Evolutionary conservation across 176 grass and related monocot species (phyloP).

Genomic region (Oryza officinalis): DNA sequence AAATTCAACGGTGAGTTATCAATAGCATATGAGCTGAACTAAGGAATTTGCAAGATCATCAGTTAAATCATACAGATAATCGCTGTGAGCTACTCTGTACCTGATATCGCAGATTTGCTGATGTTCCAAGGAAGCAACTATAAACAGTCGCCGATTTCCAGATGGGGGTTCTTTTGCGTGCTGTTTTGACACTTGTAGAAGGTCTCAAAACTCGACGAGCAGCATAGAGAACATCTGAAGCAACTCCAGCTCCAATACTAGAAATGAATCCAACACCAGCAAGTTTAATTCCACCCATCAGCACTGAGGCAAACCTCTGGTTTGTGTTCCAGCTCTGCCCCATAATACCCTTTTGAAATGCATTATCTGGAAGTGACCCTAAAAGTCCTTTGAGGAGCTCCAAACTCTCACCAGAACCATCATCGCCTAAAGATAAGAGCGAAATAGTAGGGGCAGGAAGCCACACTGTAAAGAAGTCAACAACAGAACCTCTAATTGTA

Average conservation of each 20-base stretch:
- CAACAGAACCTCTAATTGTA: slow-evolving; percentile 93
- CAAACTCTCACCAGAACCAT: slow-evolving; percentile 73
- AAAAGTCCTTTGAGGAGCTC: slow-evolving; percentile 82
- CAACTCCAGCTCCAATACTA: slow-evolving; percentile 93
- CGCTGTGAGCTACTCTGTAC: slow-evolving; percentile 35
- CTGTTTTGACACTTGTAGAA: slow-evolving; percentile 40
- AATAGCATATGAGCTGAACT: neutral
- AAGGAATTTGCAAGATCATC: neutral
- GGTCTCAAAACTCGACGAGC: slow-evolving; percentile 63
- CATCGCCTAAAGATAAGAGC: slow-evolving; percentile 70
- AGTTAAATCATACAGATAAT: slow-evolving; percentile 8
- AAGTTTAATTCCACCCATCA: slow-evolving; percentile 90
- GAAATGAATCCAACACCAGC: slow-evolving; percentile 88
- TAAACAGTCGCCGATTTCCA: slow-evolving; percentile 82
- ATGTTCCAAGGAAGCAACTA: slow-evolving; percentile 88
- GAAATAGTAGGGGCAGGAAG: slow-evolving; percentile 97
- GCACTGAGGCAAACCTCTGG: slow-evolving; percentile 82
- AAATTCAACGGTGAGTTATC: slow-evolving; percentile 1
- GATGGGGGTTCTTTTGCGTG: slow-evolving; percentile 66
- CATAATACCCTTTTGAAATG: slow-evolving; percentile 83
- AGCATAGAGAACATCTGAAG: slow-evolving; percentile 73
- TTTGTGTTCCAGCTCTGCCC: slow-evolving; percentile 77
- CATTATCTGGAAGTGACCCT: slow-evolving; percentile 90
- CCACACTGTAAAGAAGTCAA: slow-evolving; percentile 99
- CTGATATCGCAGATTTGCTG: slow-evolving; percentile 98